Conservation (phyloP, 2,329 filamentous ascomycete species). For the Pleurostoma richardsiae region DNA sequence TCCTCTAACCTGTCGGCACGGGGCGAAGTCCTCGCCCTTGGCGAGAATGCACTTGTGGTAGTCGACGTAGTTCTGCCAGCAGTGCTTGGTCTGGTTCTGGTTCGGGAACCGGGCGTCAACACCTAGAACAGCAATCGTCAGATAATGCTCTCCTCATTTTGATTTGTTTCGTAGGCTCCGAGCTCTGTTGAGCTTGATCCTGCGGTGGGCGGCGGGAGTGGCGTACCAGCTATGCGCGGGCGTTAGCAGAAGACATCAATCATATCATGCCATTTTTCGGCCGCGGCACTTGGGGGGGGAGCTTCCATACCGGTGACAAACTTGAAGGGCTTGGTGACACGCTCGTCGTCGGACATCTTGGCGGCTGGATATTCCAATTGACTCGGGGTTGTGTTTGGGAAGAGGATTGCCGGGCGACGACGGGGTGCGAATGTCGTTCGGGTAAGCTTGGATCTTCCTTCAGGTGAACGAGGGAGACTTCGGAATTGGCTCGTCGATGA, state of each 20-base stretch:
- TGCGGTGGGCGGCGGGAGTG: constrained; percentile 1
- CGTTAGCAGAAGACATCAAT: constrained; percentile 13
- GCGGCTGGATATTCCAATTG: constrained; percentile 27
- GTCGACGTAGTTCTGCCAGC: constrained; percentile 99
- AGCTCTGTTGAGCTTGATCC: too few relatives aligned
- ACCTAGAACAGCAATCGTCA: constrained; percentile 49
- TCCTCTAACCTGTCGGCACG: constrained; percentile 62
- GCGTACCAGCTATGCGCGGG: constrained; percentile 16
- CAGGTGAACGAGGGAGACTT: constrained; percentile 11
- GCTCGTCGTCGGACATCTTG: constrained; percentile 90
- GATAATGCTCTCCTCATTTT: constrained; percentile 5
- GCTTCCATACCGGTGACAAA: constrained; percentile 89
- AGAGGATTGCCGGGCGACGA: not conserved
- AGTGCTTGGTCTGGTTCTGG: constrained; percentile 98
- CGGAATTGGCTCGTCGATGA: constrained; percentile 11
- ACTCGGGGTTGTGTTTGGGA: constrained; percentile 3
- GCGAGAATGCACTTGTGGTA: constrained; percentile 99
- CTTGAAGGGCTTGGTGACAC: constrained; percentile 98
- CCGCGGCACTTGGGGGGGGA: constrained; percentile 5
- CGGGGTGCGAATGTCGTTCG: not conserved
- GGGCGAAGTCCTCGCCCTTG: constrained; percentile 97
- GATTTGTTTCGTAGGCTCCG: too few relatives aligned
- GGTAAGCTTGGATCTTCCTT: constrained; percentile 9
- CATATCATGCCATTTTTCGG: constrained; percentile 12
- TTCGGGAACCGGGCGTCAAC: constrained; percentile 99